Conservation (phyloP, 768 basidiomycete species). For the Mycena vulgaris region DNA sequence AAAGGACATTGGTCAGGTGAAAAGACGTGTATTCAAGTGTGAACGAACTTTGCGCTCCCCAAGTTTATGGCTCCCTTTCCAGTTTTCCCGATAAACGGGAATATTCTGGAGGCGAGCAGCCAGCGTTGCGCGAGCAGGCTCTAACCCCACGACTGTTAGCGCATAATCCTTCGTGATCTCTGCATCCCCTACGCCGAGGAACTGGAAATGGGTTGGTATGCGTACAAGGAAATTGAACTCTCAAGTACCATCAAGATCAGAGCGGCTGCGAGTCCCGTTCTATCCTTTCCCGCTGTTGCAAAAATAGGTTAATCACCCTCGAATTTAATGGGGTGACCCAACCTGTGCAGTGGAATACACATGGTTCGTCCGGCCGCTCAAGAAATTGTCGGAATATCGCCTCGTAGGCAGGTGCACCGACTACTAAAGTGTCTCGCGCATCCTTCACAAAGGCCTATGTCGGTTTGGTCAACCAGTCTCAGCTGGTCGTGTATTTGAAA, state of each 20-base stretch:
- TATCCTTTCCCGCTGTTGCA: slow-evolving; percentile 58
- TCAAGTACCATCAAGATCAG: slow-evolving; percentile 55
- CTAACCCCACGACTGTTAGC: slow-evolving; percentile 55
- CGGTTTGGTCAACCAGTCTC: too few species aligned
- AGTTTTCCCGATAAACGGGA: slow-evolving; percentile 51
- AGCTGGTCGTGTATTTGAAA: background rate
- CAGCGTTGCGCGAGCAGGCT: slow-evolving; percentile 50
- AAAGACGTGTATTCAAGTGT: background rate
- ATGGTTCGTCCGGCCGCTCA: slow-evolving; percentile 55
- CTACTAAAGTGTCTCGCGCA: slow-evolving; percentile 49
- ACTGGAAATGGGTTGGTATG: slow-evolving; percentile 41
- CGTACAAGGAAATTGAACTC: too few species aligned
- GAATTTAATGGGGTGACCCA: slow-evolving; percentile 5
- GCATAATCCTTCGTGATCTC: slow-evolving; percentile 58
- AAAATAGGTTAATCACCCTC: background rate
- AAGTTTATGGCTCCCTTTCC: slow-evolving; percentile 53
- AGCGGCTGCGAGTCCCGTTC: slow-evolving; percentile 57
- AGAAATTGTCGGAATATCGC: slow-evolving; percentile 54
- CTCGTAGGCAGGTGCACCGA: slow-evolving; percentile 49
- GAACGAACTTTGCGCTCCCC: slow-evolving; percentile 50
- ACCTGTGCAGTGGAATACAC: slow-evolving; percentile 62
- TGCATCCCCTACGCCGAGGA: slow-evolving; percentile 56
- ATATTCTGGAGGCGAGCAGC: slow-evolving; percentile 47
- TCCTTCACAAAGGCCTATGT: slow-evolving; percentile 49
- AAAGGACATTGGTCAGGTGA: background rate